A percentile compares a stretch with the other conserved stretches of the same genome.
These are phyloP conservation scores for Eurotiales sp. DNA, from an alignment of 2,329 filamentous ascomycete genomes.

Conservation along the genomic window DNA sequence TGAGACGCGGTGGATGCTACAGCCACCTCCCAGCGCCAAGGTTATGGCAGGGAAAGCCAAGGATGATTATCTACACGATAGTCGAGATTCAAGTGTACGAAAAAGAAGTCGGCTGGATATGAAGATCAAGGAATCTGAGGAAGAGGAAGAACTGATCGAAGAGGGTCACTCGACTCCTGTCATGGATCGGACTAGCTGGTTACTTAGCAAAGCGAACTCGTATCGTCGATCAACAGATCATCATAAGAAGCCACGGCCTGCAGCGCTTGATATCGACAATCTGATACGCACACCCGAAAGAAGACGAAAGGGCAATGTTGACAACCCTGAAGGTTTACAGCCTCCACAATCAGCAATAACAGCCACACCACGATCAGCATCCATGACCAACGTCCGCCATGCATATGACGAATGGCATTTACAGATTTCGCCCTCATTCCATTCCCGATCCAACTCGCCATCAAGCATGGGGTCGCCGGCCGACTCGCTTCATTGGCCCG, in stretches of 20 bases:
- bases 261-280: conserved; percentile 1
- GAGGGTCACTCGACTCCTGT: conserved; percentile 11
- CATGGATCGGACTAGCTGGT: not conserved
- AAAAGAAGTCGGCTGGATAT: conserved; percentile 11
- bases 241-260: conserved; percentile 6
- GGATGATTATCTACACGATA: conserved; percentile 21
- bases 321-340: not conserved
- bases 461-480: conserved; percentile 26
- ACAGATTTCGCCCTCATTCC: conserved; percentile 13
- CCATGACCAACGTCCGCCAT: conserved; percentile 14
- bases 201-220: conserved; percentile 10
- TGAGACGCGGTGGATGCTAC: conserved; percentile 85
- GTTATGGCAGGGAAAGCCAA: conserved; percentile 82
- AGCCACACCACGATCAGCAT: conserved; percentile 2
- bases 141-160: conserved; percentile 14
- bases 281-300: not conserved
- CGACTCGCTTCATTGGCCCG: conserved; percentile 28
- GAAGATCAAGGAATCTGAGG: conserved; percentile 9
- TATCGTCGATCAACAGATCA: conserved; percentile 9
- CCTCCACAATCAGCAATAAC: conserved; percentile 4
- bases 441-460: conserved; percentile 26
- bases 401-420: conserved; percentile 15
- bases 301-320: not conserved
- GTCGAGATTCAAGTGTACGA: conserved; percentile 16
- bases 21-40: conserved; percentile 83